Evolutionary conservation across 345 rosid species (phyloP).

Genomic region (Nasturtium officinale): DNA sequence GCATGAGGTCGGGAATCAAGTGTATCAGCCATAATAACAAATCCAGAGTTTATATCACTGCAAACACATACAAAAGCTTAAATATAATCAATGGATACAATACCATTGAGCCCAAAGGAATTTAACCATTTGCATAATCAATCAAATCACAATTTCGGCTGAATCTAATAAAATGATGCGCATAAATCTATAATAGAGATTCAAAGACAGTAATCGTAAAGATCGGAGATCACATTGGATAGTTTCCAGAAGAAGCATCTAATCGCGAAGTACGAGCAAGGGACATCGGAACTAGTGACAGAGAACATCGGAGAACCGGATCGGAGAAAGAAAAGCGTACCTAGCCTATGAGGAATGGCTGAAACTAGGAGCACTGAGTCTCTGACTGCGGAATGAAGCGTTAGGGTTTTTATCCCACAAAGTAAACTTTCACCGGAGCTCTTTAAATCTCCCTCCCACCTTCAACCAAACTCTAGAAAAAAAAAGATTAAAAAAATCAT

Average conservation of each 20-base stretch:
- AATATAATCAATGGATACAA: not conserved
- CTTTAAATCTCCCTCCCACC: slow-evolving; percentile 34
- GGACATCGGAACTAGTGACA: not conserved
- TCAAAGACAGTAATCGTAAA: not conserved
- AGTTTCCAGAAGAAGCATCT: not conserved
- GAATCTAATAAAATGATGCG: not conserved
- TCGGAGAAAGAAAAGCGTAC: slow-evolving; percentile 6
- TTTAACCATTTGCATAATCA: not conserved
- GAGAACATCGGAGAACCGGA: slow-evolving; percentile 1
- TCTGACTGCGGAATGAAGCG: slow-evolving; percentile 5
- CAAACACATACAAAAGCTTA: not conserved
- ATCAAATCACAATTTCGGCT: not conserved
- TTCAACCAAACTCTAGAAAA: not conserved
- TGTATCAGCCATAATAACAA: slow-evolving; percentile 42
- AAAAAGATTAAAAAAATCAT: not conserved
- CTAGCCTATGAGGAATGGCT: not conserved
- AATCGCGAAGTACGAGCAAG: not conserved
- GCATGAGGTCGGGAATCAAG: slow-evolving; percentile 61
- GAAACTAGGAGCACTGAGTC: not conserved
- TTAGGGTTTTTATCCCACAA: slow-evolving; percentile 26
- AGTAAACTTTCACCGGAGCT: slow-evolving; percentile 6
- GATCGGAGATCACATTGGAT: slow-evolving; percentile 19
- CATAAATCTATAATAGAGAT: not conserved
- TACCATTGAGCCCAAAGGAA: slow-evolving; percentile 1
- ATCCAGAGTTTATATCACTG: slow-evolving; percentile 14